Conservation (phyloP, 2,329 filamentous ascomycete species). For the Grosmannia serpens region DNA sequence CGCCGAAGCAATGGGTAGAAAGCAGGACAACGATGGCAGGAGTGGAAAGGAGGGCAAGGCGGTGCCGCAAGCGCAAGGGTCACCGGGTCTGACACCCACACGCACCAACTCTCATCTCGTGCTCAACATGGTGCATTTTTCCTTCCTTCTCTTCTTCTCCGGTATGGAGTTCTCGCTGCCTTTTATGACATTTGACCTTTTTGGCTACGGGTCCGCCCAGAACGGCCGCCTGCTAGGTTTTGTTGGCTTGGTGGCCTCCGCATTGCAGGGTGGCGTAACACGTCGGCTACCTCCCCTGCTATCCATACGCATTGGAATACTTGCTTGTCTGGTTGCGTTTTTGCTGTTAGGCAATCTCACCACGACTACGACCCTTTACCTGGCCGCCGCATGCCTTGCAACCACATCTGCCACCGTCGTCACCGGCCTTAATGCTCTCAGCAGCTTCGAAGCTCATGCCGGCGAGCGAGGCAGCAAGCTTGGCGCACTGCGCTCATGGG, state of each 20-base stretch:
- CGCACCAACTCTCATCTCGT: conserved; percentile 74
- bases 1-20: conserved; percentile 14
- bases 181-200: conserved; percentile 95
- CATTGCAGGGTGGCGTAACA: conserved; percentile 90
- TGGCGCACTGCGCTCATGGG: conserved; percentile 68
- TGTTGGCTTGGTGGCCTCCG: conserved; percentile 78
- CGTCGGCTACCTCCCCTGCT: conserved; percentile 70
- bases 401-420: conserved; percentile 92
- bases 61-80: neutral
- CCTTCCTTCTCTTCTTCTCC: conserved; percentile 92
- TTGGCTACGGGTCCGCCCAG: conserved; percentile 64
- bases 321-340: conserved; percentile 70
- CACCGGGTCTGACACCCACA: conserved; percentile 44
- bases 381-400: conserved; percentile 72
- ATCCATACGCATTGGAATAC: conserved; percentile 68
- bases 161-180: conserved; percentile 97
- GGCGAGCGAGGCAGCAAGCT: conserved; percentile 77
- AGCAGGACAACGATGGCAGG: conserved; percentile 6
- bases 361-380: conserved; percentile 61
- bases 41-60: conserved; percentile 30
- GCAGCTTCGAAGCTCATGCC: conserved; percentile 75
- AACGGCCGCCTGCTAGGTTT: conserved; percentile 83
- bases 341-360: conserved; percentile 61
- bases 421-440: conserved; percentile 81
- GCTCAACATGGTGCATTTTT: conserved; percentile 76